Percentiles rank a stretch among this genome's conserved stretches.
Evolutionary conservation across 2,329 filamentous ascomycete species (phyloP).

Genomic region (Stemphylium lycopersici): DNA sequence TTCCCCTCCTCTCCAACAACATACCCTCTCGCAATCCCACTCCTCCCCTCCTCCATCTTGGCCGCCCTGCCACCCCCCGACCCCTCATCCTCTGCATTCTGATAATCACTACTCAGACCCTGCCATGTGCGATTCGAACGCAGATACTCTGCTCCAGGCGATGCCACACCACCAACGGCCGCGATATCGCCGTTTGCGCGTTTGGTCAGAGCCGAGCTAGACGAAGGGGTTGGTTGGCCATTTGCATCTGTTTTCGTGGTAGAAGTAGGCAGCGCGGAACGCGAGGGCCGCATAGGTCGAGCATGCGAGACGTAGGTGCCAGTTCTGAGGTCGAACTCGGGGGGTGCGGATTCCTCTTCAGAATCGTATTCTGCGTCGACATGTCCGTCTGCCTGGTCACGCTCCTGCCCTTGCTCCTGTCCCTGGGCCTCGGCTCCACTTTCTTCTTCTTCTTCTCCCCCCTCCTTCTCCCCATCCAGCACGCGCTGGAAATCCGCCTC

Average conservation of each 20-base stretch:
- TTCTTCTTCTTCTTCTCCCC: too few species aligned
- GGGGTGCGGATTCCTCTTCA: constrained; percentile 71
- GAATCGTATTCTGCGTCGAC: constrained; percentile 50
- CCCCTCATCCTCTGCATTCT: constrained; percentile 62
- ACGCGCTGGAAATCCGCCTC: constrained; percentile 81
- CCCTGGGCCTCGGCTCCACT: too few species aligned
- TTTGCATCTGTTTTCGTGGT: background rate
- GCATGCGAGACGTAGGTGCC: constrained; percentile 81
- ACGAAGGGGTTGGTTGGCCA: constrained; percentile 28
- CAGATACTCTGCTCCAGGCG: constrained; percentile 88
- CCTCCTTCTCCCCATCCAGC: constrained; percentile 49
- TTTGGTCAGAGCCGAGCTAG: constrained; percentile 64
- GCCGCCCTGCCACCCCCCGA: constrained; percentile 57
- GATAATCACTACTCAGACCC: constrained; percentile 86
- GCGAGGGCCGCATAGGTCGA: constrained; percentile 65
- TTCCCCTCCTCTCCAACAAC: constrained; percentile 65
- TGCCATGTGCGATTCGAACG: constrained; percentile 86
- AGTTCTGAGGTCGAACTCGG: constrained; percentile 90
- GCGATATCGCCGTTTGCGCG: constrained; percentile 74
- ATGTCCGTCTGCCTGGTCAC: constrained; percentile 13
- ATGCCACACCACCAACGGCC: constrained; percentile 82
- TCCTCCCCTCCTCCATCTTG: constrained; percentile 81
- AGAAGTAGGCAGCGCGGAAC: background rate
- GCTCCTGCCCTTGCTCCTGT: constrained; percentile 43
- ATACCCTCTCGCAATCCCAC: constrained; percentile 89